These are phyloP conservation scores for Logfia minima DNA, from an alignment of 129 eudicot genomes.

Conservation along the genomic window DNA sequence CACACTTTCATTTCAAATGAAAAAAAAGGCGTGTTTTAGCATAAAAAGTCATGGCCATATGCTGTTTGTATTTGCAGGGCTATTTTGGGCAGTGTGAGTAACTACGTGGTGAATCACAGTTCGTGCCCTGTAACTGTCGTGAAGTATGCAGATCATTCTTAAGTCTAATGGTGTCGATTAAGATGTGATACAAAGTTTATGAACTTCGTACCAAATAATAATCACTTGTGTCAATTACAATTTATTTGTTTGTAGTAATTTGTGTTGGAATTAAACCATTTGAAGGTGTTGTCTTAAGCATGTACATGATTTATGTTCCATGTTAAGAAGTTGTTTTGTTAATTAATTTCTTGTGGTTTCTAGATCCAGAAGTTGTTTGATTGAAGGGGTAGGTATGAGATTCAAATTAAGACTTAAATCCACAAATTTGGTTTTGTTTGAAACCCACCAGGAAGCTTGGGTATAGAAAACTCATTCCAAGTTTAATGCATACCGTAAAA, in stretches of 20 bases:
- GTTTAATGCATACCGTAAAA: no score
- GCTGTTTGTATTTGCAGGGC: conserved; percentile 49
- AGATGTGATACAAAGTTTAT: not conserved
- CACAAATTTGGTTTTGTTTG: not conserved
- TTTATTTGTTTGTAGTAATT: conserved; percentile 18
- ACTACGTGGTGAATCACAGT: conserved; percentile 69
- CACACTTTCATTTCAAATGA: not conserved
- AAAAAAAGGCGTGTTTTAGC: not conserved
- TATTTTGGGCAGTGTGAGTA: conserved; percentile 94
- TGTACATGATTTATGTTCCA: not conserved
- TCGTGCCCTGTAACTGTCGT: conserved; percentile 90
- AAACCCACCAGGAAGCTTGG: no score
- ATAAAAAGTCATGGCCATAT: not conserved
- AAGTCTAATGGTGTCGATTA: conserved; percentile 2
- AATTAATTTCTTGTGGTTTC: not conserved
- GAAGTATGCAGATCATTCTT: conserved; percentile 33
- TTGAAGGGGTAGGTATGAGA: no score
- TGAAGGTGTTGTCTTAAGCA: no score
- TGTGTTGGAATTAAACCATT: not conserved
- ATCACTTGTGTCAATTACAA: not conserved
- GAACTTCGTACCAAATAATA: conserved; percentile 9
- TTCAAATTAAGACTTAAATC: not conserved
- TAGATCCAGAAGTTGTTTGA: not conserved
- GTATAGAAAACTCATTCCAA: no score
- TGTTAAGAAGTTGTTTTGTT: not conserved